phyloP scores from a whole-genome alignment of 306 rosid genomes.

The Phaseolus lunatus region DNA sequence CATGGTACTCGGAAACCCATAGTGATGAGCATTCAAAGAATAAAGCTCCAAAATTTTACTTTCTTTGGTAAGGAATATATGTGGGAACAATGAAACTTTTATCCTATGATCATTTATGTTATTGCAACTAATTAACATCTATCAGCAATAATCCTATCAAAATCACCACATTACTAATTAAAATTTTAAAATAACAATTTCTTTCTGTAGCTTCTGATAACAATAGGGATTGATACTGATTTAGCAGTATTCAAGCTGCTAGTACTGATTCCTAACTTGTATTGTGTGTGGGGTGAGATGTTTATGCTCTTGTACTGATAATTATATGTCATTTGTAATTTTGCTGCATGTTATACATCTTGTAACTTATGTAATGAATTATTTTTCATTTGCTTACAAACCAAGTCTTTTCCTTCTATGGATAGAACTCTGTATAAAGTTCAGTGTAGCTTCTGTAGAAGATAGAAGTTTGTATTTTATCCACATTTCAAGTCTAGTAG shows the following conservation, averaged over 20 bases:
- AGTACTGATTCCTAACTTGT: too few species aligned
- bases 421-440: constrained; percentile 11
- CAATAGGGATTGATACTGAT: too few species aligned
- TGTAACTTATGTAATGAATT: too few species aligned
- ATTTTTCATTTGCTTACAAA: too few species aligned
- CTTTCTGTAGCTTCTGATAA: too few species aligned
- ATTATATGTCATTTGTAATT: too few species aligned
- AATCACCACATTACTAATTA: background rate
- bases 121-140: constrained; percentile 1
- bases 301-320: too few species aligned
- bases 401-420: too few species aligned
- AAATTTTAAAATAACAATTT: background rate
- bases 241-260: too few species aligned
- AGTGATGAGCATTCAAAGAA: constrained; percentile 43
- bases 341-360: too few species aligned
- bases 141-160: constrained; percentile 13
- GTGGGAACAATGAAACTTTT: constrained; percentile 82
- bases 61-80: constrained; percentile 87
- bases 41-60: constrained; percentile 59
- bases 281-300: too few species aligned
- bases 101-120: background rate
- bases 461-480: constrained; percentile 8
- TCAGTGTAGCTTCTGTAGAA: constrained; percentile 8
- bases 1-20: constrained; percentile 44
- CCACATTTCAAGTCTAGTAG: too few species aligned